Percentiles rank a stretch among this genome's conserved stretches.
phyloP scores from a whole-genome alignment of 2,329 filamentous ascomycete species.

The Aspergillus pseudonomiae region DNA sequence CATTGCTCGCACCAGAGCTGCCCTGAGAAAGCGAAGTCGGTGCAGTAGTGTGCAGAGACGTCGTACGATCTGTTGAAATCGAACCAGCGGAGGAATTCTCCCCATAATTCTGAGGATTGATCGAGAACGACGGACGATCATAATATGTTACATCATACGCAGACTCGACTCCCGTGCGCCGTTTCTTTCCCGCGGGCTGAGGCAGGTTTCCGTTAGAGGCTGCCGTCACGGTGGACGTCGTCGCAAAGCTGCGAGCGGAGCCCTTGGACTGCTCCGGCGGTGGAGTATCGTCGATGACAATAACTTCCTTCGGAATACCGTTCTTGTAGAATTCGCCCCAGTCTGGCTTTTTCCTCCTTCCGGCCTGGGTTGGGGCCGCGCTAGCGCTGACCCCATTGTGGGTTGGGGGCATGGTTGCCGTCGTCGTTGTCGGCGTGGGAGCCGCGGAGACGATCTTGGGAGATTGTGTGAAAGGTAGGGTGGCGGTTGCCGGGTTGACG shows the following conservation, averaged over 20 bases:
- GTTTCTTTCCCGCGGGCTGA: conserved; percentile 66
- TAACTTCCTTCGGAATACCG: conserved; percentile 80
- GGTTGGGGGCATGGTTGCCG: conserved; percentile 39
- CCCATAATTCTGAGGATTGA: conserved; percentile 71
- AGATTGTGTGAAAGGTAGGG: conserved; percentile 38
- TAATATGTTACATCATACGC: conserved; percentile 74
- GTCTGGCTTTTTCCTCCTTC: conserved; percentile 66
- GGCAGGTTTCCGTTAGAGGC: conserved; percentile 33
- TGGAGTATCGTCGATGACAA: conserved; percentile 75
- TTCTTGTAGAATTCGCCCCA: conserved; percentile 84
- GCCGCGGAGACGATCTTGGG: conserved; percentile 37
- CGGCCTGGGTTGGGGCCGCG: conserved; percentile 40
- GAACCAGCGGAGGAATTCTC: conserved; percentile 70
- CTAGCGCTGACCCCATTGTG: conserved; percentile 40
- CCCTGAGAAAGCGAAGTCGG: conserved; percentile 78
- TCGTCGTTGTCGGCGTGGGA: conserved; percentile 39
- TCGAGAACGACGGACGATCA: conserved; percentile 70
- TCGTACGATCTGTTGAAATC: conserved; percentile 79
- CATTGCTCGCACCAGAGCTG: conserved; percentile 54
- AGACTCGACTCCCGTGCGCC: conserved; percentile 65
- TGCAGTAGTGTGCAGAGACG: conserved; percentile 83
- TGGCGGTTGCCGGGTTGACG: conserved; percentile 36
- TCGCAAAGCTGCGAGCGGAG: conserved; percentile 24
- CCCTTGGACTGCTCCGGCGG: conserved; percentile 42
- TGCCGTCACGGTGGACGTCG: conserved; percentile 30